phyloP scores from a whole-genome alignment of 176 grass and related monocot species.

The Oryza glumipatula region DNA sequence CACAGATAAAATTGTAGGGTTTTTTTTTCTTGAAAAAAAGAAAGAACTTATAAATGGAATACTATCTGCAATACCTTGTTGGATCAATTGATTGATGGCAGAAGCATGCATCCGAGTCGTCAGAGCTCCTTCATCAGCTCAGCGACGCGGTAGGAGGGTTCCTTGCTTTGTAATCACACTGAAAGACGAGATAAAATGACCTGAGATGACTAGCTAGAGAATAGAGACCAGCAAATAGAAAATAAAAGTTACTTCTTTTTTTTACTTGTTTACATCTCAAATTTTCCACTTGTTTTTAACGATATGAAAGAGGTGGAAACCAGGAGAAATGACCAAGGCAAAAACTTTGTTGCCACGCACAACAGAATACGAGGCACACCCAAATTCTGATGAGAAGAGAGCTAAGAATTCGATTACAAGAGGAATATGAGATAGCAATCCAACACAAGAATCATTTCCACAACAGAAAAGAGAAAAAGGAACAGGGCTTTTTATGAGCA shows the following conservation, averaged over 20 bases:
- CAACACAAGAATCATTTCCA: conserved; percentile 10
- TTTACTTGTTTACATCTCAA: conserved; percentile 30
- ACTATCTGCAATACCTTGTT: conserved; percentile 39
- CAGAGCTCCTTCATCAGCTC: conserved; percentile 39
- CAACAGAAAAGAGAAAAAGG: neutral
- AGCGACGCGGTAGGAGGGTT: neutral
- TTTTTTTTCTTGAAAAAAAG: neutral
- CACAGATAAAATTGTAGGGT: neutral
- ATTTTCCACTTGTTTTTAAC: conserved; percentile 34
- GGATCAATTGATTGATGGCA: conserved; percentile 31
- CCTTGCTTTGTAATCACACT: conserved; percentile 40
- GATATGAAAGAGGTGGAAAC: conserved; percentile 50
- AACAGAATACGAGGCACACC: conserved; percentile 34
- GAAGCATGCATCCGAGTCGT: conserved; percentile 11
- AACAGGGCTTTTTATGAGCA: conserved; percentile 23
- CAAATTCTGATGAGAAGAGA: conserved; percentile 32
- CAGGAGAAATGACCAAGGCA: conserved; percentile 49
- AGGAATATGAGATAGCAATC: conserved; percentile 19
- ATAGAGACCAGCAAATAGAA: conserved; percentile 8
- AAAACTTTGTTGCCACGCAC: conserved; percentile 42
- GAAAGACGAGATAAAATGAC: conserved; percentile 43
- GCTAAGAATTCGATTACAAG: conserved; percentile 11
- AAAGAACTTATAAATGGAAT: neutral
- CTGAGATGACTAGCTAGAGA: conserved; percentile 31
- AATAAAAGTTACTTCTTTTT: neutral